Percentiles rank a stretch among this genome's conserved stretches.
Evolutionary conservation across 208 protist species (phyloP).

Genomic region (Porcisia hertigi): DNA sequence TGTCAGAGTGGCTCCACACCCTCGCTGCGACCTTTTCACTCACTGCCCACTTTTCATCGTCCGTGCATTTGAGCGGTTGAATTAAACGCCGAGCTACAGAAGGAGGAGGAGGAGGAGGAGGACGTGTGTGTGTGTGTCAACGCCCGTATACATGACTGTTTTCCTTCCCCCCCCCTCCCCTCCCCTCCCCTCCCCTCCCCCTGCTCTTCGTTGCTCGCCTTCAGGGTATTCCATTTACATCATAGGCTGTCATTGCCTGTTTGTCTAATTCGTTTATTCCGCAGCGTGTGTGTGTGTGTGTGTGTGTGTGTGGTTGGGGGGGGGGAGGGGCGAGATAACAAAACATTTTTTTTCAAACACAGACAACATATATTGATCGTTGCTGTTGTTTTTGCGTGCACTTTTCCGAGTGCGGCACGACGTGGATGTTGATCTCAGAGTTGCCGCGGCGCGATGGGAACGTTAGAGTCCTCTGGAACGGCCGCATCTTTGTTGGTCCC

Average conservation of each 20-base stretch:
- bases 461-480: conserved; percentile 41
- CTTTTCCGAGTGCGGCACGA: not conserved
- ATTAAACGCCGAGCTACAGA: not conserved
- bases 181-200: too few relatives aligned
- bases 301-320: too few relatives aligned
- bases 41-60: not conserved
- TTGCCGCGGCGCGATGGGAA: conserved; percentile 38
- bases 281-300: too few relatives aligned
- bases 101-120: not conserved
- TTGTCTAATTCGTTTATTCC: too few relatives aligned
- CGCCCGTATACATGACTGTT: too few relatives aligned
- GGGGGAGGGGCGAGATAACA: too few relatives aligned
- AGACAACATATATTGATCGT: not conserved
- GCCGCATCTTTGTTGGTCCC: conserved; percentile 59
- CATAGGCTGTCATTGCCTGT: too few relatives aligned
- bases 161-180: too few relatives aligned
- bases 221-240: too few relatives aligned
- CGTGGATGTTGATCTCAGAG: conserved; percentile 18
- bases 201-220: too few relatives aligned
- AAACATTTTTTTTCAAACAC: too few relatives aligned
- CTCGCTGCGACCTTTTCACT: not conserved
- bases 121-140: too few relatives aligned
- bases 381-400: not conserved
- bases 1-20: not conserved
- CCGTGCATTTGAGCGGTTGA: not conserved